Conservation (phyloP, 768 basidiomycete genomes). For the Coprinopsis sp. region DNA sequence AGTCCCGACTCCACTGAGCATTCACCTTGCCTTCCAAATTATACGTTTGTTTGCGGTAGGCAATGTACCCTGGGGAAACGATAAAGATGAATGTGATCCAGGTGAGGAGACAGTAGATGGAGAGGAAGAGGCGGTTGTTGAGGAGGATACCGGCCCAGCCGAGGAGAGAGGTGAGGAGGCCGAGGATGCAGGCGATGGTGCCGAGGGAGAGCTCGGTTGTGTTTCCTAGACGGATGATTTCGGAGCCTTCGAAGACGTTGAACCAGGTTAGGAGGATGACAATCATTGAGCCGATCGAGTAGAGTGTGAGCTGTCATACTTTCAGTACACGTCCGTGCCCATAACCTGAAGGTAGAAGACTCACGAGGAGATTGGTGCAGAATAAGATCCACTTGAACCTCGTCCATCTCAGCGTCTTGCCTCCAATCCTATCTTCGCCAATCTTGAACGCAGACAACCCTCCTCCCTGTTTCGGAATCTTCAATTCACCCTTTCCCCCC, state of each 20-base stretch:
- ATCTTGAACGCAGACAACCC: slow-evolving; percentile 60
- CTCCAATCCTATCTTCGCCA: slow-evolving; percentile 48
- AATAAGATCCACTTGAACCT: slow-evolving; percentile 82
- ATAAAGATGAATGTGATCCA: slow-evolving; percentile 74
- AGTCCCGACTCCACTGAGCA: slow-evolving; percentile 59
- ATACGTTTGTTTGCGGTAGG: slow-evolving; percentile 57
- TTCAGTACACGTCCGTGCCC: not conserved
- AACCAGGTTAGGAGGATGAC: slow-evolving; percentile 73
- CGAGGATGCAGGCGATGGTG: slow-evolving; percentile 57
- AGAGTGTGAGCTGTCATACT: slow-evolving; percentile 40
- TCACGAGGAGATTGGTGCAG: slow-evolving; percentile 50
- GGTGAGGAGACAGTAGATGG: slow-evolving; percentile 68
- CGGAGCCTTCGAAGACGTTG: slow-evolving; percentile 63
- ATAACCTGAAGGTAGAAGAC: slow-evolving; percentile 11
- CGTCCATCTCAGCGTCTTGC: slow-evolving; percentile 60
- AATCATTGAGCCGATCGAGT: slow-evolving; percentile 57
- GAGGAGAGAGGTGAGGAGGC: slow-evolving; percentile 61
- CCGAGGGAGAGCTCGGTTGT: slow-evolving; percentile 62
- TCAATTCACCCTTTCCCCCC: too few relatives aligned
- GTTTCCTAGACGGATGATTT: slow-evolving; percentile 68
- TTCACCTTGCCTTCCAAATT: slow-evolving; percentile 76
- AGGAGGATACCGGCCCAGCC: slow-evolving; percentile 82
- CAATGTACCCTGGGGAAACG: slow-evolving; percentile 73
- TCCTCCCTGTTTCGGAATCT: slow-evolving; percentile 59
- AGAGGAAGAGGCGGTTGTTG: slow-evolving; percentile 83